phyloP scores from a whole-genome alignment of 2,329 filamentous ascomycete species.

The Pseudofabraea citricarpa region DNA sequence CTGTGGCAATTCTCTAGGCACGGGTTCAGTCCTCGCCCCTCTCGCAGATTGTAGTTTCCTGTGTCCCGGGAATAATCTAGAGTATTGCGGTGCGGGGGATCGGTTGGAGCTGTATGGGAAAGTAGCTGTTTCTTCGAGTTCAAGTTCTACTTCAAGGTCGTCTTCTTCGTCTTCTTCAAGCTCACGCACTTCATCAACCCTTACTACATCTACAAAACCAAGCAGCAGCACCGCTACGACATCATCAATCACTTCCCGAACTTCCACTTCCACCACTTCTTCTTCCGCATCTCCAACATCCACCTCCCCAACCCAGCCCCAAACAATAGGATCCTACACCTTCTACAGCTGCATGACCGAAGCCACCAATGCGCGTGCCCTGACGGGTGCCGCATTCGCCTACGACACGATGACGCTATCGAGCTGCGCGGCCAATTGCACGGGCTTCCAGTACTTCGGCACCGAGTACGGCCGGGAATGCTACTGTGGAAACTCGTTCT shows the following conservation, averaged over 20 bases:
- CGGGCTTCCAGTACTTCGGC: conserved; percentile 27
- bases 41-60: conserved; percentile 1
- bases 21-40: neutral
- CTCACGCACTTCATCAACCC: neutral
- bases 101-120: neutral
- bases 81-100: conserved; percentile 4
- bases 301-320: conserved; percentile 7
- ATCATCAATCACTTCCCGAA: neutral
- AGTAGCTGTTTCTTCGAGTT: neutral
- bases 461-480: conserved; percentile 31
- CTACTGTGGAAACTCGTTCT: conserved; percentile 20
- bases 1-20: conserved; percentile 1
- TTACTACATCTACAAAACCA: neutral
- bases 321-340: conserved; percentile 9
- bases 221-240: neutral
- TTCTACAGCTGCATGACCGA: conserved; percentile 14
- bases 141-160: neutral
- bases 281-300: conserved; percentile 5
- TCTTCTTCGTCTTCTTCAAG: neutral
- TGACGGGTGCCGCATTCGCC: conserved; percentile 14
- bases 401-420: conserved; percentile 25
- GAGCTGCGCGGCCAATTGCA: conserved; percentile 20
- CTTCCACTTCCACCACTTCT: conserved; percentile 4
- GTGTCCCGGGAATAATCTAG: conserved; percentile 1
- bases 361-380: conserved; percentile 12